Conservation (phyloP, 2,329 filamentous ascomycete species). For the Coleophoma eucalyptorum region DNA sequence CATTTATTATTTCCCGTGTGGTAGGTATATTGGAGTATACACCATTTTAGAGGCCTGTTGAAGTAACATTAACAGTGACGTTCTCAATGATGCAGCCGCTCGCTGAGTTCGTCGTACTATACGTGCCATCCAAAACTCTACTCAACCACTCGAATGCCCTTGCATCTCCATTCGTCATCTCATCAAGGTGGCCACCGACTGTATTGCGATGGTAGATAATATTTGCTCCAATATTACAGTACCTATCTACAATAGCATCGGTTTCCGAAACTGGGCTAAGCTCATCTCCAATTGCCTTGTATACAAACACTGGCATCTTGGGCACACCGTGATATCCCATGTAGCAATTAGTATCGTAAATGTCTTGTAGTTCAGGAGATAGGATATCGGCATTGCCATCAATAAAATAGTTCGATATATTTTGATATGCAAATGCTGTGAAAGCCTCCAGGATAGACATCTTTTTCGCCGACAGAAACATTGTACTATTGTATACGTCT, state of each 20-base stretch:
- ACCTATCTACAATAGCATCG: constrained; percentile 35
- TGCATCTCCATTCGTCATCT: constrained; percentile 30
- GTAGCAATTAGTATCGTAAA: background rate
- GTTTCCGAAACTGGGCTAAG: constrained; percentile 37
- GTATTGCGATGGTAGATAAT: constrained; percentile 41
- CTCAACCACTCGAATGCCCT: constrained; percentile 28
- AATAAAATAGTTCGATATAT: constrained; percentile 38
- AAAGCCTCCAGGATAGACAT: constrained; percentile 22
- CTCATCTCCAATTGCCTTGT: constrained; percentile 44
- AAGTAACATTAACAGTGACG: no score
- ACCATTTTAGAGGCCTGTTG: no score
- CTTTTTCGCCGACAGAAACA: constrained; percentile 26
- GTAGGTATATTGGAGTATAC: no score
- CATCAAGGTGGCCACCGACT: constrained; percentile 34
- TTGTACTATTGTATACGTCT: constrained; percentile 27
- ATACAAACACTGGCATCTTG: constrained; percentile 42
- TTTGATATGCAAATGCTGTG: constrained; percentile 25
- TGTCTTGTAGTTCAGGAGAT: background rate
- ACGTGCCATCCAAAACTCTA: constrained; percentile 6
- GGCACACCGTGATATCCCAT: constrained; percentile 34
- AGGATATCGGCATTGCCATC: constrained; percentile 24
- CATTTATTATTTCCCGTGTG: no score
- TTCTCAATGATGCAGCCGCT: no score
- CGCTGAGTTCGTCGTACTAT: no score
- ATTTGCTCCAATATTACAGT: constrained; percentile 35